These are phyloP conservation scores for Pittosporum tobira DNA, from an alignment of 129 eudicot species.

Conservation along the genomic window DNA sequence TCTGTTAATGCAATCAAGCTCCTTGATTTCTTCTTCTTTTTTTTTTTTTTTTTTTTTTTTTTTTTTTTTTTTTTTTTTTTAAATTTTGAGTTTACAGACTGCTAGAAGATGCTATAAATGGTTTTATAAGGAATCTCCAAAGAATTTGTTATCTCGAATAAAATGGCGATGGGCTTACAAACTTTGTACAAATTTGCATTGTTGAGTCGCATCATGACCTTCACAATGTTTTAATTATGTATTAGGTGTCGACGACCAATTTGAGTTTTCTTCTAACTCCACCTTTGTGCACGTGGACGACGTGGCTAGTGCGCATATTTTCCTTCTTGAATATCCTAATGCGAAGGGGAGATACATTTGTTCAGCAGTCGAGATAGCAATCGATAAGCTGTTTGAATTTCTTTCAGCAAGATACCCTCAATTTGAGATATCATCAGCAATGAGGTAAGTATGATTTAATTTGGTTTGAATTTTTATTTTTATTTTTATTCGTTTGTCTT, in stretches of 20 bases:
- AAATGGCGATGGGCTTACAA: no score
- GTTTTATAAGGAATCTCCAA: no score
- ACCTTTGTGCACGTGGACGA: constrained; percentile 44
- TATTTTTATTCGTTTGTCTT: not conserved
- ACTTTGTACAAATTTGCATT: no score
- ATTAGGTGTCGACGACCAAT: constrained; percentile 23
- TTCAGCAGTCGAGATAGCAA: constrained; percentile 24
- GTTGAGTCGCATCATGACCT: not conserved
- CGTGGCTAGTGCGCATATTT: constrained; percentile 42
- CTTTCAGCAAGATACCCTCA: constrained; percentile 39
- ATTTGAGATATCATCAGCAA: constrained; percentile 29
- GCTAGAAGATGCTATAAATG: no score
- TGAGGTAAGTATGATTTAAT: constrained; percentile 29
- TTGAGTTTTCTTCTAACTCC: constrained; percentile 7
- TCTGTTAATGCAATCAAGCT: no score
- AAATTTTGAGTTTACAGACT: no score
- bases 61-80: no score
- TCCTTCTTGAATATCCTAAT: constrained; percentile 34
- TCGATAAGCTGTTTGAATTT: constrained; percentile 22
- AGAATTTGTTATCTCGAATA: no score
- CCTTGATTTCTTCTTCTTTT: no score
- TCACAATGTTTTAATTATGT: not conserved
- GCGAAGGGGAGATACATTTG: constrained; percentile 59
- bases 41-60: no score
- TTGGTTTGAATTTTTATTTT: not conserved